These are phyloP conservation scores for Jacaranda copaia DNA, from an alignment of 257 asterid genomes.

Conservation along the genomic window DNA sequence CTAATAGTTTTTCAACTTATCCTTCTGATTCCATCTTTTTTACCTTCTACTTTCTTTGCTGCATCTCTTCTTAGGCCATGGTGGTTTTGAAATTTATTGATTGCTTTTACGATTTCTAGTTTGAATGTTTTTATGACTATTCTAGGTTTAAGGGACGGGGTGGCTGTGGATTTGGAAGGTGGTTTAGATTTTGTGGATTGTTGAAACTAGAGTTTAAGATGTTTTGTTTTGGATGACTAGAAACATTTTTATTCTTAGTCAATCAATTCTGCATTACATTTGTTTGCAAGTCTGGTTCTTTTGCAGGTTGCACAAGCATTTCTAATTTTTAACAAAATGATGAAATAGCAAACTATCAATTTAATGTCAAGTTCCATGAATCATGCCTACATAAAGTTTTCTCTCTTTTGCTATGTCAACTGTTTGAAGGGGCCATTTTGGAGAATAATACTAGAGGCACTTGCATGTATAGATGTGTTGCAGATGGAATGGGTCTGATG, in stretches of 20 bases:
- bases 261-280: slow-evolving; percentile 26
- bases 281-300: slow-evolving; percentile 23
- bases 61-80: not conserved
- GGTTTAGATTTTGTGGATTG: slow-evolving; percentile 26
- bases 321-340: slow-evolving; percentile 87
- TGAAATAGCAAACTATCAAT: slow-evolving; percentile 95
- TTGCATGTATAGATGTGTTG: slow-evolving; percentile 44
- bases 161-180: slow-evolving; percentile 24
- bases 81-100: not conserved
- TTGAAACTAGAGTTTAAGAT: slow-evolving; percentile 18
- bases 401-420: slow-evolving; percentile 84
- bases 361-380: slow-evolving; percentile 98
- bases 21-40: no score
- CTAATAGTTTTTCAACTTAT: slow-evolving; percentile 1
- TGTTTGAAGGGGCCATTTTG: slow-evolving; percentile 87
- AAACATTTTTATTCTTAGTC: not conserved
- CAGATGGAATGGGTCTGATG: slow-evolving; percentile 58
- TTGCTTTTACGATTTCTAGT: not conserved
- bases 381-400: slow-evolving; percentile 84
- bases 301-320: slow-evolving; percentile 89
- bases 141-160: slow-evolving; percentile 25
- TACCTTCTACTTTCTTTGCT: slow-evolving; percentile 6
- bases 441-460: slow-evolving; percentile 51
- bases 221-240: slow-evolving; percentile 17
- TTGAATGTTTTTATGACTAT: slow-evolving; percentile 13